phyloP scores from a whole-genome alignment of 1,284 basidiomycete species.

The Cutaneotrichosporon cutaneum region DNA sequence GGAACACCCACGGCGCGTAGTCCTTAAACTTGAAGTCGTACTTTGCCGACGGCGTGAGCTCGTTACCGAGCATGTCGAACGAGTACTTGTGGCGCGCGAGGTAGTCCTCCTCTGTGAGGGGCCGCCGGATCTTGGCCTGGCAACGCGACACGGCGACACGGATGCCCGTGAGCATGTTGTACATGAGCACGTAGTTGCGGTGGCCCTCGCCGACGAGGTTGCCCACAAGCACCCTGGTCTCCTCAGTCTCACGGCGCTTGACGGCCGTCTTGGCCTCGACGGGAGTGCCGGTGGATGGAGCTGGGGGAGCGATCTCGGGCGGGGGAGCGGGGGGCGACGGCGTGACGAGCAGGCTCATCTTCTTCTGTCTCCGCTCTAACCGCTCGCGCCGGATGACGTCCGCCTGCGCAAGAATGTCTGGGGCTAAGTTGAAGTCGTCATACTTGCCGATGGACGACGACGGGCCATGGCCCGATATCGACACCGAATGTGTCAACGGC shows the following conservation, averaged over 20 bases:
- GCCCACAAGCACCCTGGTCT: slow-evolving; percentile 72
- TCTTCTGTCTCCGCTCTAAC: slow-evolving; percentile 58
- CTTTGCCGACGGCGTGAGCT: slow-evolving; percentile 91
- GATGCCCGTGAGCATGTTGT: slow-evolving; percentile 99
- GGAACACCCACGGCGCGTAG: slow-evolving; percentile 97
- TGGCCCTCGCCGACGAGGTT: slow-evolving; percentile 96
- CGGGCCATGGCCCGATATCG: slow-evolving; percentile 11
- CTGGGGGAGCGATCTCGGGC: not conserved
- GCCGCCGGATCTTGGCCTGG: slow-evolving; percentile 88
- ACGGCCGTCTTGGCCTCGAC: not conserved
- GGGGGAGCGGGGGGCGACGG: not conserved
- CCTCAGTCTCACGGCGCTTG: slow-evolving; percentile 26
- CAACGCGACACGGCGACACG: slow-evolving; percentile 92
- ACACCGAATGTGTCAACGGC: slow-evolving; percentile 15
- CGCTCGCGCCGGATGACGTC: slow-evolving; percentile 78
- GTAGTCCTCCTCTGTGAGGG: slow-evolving; percentile 84
- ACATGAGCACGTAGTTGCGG: slow-evolving; percentile 98
- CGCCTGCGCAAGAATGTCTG: slow-evolving; percentile 75
- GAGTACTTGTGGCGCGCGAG: slow-evolving; percentile 89
- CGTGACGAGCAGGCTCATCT: slow-evolving; percentile 49
- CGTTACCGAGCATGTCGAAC: slow-evolving; percentile 98
- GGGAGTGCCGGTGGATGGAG: slow-evolving; percentile 50
- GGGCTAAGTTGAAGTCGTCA: slow-evolving; percentile 19
- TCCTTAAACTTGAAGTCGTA: slow-evolving; percentile 93
- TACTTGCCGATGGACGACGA: not conserved